Evolutionary conservation across 1,284 basidiomycete genomes (phyloP).

Genomic region (Trametes hirsuta): DNA sequence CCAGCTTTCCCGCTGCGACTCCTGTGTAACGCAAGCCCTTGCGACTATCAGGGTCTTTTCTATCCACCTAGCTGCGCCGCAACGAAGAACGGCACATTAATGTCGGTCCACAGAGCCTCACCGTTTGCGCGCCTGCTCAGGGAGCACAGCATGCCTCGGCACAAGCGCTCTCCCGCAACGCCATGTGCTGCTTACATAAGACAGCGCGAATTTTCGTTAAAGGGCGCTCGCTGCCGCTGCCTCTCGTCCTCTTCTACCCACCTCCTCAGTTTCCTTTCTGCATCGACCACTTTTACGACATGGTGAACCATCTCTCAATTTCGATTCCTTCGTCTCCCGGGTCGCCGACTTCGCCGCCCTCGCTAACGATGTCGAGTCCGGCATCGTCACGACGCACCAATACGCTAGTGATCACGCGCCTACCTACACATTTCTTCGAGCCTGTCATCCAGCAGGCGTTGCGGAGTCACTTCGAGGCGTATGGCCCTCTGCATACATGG

Average conservation of each 20-base stretch:
- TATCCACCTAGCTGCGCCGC: not conserved
- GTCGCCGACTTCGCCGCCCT: conserved; percentile 23
- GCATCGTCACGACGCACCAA: conserved; percentile 36
- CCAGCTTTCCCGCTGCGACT: not conserved
- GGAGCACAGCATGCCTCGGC: not conserved
- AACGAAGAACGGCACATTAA: not conserved
- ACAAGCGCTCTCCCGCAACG: not conserved
- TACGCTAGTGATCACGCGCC: conserved; percentile 39
- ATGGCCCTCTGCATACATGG: conserved; percentile 84
- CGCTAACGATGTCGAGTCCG: conserved; percentile 28
- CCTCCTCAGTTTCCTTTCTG: not conserved
- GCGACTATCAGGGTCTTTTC: not conserved
- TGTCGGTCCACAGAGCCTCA: not conserved
- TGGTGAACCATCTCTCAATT: conserved; percentile 21
- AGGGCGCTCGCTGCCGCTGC: not conserved
- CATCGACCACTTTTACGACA: conserved; percentile 3
- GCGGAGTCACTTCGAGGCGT: conserved; percentile 67
- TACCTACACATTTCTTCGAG: conserved; percentile 58
- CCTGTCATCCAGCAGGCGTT: conserved; percentile 70
- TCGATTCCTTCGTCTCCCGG: conserved; percentile 25
- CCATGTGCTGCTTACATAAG: conserved; percentile 19
- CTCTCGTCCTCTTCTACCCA: conserved; percentile 2
- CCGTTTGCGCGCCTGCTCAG: not conserved
- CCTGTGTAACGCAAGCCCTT: not conserved
- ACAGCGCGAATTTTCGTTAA: conserved; percentile 18